A percentile compares a stretch with the other conserved stretches of the same genome.
phyloP scores from a whole-genome alignment of 345 rosid species.

The Citropsis articulata region DNA sequence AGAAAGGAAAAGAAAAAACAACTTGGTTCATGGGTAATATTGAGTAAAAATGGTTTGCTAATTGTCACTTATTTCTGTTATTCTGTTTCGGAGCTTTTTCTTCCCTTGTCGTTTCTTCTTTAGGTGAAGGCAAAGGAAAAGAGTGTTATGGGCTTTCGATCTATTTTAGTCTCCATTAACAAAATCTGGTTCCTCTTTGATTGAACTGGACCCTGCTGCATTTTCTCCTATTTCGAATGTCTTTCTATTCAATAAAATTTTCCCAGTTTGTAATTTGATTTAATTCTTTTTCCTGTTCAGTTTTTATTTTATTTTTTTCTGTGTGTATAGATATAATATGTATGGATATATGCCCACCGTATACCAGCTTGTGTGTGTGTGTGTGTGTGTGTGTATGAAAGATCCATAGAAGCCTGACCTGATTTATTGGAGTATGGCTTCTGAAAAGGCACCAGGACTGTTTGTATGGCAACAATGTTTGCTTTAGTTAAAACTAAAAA shows the following conservation, averaged over 20 bases:
- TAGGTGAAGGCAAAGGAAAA: background rate
- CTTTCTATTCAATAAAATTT: background rate
- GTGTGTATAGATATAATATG: background rate
- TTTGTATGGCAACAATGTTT: background rate
- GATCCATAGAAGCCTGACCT: too few species aligned
- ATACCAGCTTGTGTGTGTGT: too few species aligned
- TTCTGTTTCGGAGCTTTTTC: background rate
- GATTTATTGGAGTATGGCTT: background rate
- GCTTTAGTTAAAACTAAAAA: conserved; percentile 7
- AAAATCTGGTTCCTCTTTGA: background rate
- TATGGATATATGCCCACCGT: background rate
- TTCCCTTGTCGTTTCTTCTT: background rate
- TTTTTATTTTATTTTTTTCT: background rate
- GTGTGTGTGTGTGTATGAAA: too few species aligned
- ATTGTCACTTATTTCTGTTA: background rate
- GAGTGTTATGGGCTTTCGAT: background rate
- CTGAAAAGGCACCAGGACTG: background rate
- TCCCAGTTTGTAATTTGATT: background rate
- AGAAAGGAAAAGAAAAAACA: background rate
- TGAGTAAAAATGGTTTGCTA: background rate
- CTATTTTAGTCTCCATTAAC: background rate
- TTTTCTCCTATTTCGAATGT: background rate
- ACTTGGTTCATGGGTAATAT: background rate
- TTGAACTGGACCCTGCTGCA: background rate
- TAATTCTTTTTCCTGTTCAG: background rate